Conservation (phyloP, 2,329 filamentous ascomycete genomes). For the Mycogone perniciosa region DNA sequence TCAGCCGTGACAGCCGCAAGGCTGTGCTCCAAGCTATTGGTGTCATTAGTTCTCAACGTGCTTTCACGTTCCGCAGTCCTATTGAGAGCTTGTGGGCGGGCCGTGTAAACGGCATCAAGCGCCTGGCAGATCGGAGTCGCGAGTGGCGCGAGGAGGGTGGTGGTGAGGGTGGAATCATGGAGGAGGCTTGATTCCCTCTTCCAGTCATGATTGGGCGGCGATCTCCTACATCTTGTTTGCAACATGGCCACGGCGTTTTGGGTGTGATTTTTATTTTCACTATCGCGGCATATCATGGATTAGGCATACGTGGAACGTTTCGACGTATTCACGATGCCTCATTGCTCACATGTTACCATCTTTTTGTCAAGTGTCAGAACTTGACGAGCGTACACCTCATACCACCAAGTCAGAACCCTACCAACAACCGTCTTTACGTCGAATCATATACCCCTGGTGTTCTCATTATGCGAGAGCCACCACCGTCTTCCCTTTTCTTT, state of each 20-base stretch:
- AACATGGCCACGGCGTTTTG: slow-evolving; percentile 11
- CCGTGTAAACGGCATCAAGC: slow-evolving; percentile 73
- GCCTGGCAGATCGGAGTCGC: slow-evolving; percentile 73
- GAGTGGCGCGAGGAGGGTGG: slow-evolving; percentile 88
- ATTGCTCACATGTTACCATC: not conserved
- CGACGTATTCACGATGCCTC: slow-evolving; percentile 13
- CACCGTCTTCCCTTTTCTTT: too few species aligned
- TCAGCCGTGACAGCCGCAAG: slow-evolving; percentile 88
- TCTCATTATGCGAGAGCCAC: too few species aligned
- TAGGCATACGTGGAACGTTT: slow-evolving; percentile 2
- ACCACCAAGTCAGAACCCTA: too few species aligned
- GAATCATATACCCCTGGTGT: too few species aligned
- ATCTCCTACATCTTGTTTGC: slow-evolving; percentile 2
- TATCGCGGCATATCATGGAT: slow-evolving; percentile 1
- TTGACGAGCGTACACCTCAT: slow-evolving; percentile 3
- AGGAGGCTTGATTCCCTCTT: slow-evolving; percentile 43
- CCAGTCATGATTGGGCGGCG: slow-evolving; percentile 3
- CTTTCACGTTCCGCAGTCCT: slow-evolving; percentile 86
- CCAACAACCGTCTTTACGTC: too few species aligned
- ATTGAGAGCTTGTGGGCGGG: slow-evolving; percentile 86
- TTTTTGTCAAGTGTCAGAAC: not conserved
- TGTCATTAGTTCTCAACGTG: slow-evolving; percentile 89
- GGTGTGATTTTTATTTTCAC: not conserved
- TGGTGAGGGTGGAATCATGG: slow-evolving; percentile 60
- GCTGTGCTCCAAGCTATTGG: slow-evolving; percentile 94